A percentile compares a stretch with the other conserved stretches of the same genome.
phyloP scores from a whole-genome alignment of 192 early-diverging fungal genomes.

The Podila verticillata region DNA sequence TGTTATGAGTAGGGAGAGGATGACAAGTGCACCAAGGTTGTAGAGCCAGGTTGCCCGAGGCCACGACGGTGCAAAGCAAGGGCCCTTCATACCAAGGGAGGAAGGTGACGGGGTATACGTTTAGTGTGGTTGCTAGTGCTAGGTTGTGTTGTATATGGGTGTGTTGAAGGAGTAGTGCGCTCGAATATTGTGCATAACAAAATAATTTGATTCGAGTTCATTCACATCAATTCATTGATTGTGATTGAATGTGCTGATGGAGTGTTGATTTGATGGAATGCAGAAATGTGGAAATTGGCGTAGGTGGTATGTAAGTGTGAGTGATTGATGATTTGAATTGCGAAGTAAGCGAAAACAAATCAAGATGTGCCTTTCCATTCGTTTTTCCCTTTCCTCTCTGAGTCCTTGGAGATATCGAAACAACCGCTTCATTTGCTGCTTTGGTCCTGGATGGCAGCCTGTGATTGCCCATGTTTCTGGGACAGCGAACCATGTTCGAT shows the following conservation, averaged over 20 bases:
- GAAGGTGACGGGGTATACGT: no score
- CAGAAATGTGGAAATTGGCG: not conserved
- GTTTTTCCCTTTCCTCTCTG: no score
- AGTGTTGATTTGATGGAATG: not conserved
- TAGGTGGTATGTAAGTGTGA: no score
- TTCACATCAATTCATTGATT: not conserved
- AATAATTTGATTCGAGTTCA: not conserved
- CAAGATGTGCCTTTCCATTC: not conserved
- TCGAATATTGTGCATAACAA: not conserved
- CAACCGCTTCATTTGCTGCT: not conserved
- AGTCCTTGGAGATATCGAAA: not conserved
- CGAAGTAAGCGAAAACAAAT: not conserved
- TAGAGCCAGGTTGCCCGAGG: no score
- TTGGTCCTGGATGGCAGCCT: not conserved
- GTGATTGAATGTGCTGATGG: not conserved
- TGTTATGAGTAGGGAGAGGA: no score
- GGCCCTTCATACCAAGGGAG: no score
- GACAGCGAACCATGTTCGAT: not conserved
- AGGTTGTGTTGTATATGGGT: no score
- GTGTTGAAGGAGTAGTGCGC: not conserved
- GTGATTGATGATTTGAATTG: not conserved
- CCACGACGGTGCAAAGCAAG: no score
- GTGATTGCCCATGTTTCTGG: constrained; percentile 2
- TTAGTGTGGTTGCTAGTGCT: no score
- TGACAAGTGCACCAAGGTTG: no score